Percentiles rank a stretch among this genome's conserved stretches.
phyloP scores from a whole-genome alignment of 352 stramenopile species.

The Globisporangium cystogenes region DNA sequence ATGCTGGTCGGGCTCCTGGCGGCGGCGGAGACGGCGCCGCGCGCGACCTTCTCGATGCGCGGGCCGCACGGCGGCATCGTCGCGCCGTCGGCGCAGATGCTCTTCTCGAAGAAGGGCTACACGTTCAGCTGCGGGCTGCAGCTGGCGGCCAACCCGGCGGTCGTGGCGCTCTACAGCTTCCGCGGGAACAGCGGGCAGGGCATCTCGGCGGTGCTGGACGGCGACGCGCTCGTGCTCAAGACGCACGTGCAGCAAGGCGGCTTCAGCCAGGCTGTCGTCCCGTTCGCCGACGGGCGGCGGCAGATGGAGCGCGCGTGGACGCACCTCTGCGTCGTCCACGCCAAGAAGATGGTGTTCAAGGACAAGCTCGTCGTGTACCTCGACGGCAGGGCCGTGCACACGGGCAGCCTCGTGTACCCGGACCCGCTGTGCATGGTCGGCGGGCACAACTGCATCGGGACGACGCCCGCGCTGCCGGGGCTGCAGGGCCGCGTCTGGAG shows the following conservation, averaged over 20 bases:
- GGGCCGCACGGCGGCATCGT: conserved; percentile 59
- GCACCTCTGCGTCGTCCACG: conserved; percentile 73
- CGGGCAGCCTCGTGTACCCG: conserved; percentile 63
- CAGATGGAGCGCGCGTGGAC: conserved; percentile 60
- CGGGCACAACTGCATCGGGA: conserved; percentile 68
- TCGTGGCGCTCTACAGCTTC: conserved; percentile 69
- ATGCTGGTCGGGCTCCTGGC: conserved; percentile 53
- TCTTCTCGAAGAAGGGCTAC: conserved; percentile 77
- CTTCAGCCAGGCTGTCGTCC: conserved; percentile 48
- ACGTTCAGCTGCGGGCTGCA: conserved; percentile 59
- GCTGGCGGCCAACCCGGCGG: conserved; percentile 23
- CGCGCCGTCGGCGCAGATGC: conserved; percentile 41
- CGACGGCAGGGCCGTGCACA: conserved; percentile 54
- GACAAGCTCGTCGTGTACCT: conserved; percentile 75
- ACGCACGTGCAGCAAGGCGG: conserved; percentile 34
- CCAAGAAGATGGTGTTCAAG: conserved; percentile 89
- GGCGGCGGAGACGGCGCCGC: conserved; percentile 41
- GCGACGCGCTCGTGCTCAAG: conserved; percentile 46
- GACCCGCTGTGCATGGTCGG: conserved; percentile 63
- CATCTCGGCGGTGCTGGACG: conserved; percentile 53
- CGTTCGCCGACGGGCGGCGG: conserved; percentile 36
- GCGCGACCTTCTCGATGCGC: conserved; percentile 69
- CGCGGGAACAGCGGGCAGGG: conserved; percentile 70
- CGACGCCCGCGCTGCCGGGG: conserved; percentile 34
- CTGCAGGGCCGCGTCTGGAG: conserved; percentile 73